A percentile compares a stretch with the other conserved stretches of the same genome.
These are phyloP conservation scores for Penicillium concentricum DNA, from an alignment of 2,329 filamentous ascomycete species.

Conservation along the genomic window DNA sequence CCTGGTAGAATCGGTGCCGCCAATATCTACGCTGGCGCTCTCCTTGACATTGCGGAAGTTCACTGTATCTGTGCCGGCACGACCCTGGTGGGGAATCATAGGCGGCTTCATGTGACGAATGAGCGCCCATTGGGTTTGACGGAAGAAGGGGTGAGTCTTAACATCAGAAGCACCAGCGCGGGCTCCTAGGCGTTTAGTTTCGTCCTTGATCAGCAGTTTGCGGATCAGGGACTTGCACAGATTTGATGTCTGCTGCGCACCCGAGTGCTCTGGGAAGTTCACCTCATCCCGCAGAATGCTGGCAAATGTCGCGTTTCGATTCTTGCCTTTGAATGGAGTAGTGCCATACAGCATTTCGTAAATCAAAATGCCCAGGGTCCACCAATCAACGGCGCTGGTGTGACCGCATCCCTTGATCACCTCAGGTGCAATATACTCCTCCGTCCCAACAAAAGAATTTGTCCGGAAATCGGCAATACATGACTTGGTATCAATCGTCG, in stretches of 20 bases:
- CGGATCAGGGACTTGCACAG: constrained; percentile 95
- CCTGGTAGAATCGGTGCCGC: constrained; percentile 43
- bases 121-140: constrained; percentile 91
- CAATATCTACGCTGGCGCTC: constrained; percentile 81
- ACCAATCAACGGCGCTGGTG: constrained; percentile 98
- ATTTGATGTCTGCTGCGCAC: constrained; percentile 82
- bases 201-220: constrained; percentile 96
- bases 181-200: constrained; percentile 87
- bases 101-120: constrained; percentile 97
- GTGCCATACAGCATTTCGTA: constrained; percentile 99
- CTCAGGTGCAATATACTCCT: constrained; percentile 98
- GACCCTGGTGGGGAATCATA: constrained; percentile 88
- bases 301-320: constrained; percentile 94
- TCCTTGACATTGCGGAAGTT: constrained; percentile 99
- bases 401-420: constrained; percentile 98
- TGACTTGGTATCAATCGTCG: constrained; percentile 97
- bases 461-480: constrained; percentile 98
- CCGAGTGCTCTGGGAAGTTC: constrained; percentile 86
- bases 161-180: constrained; percentile 95
- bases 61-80: constrained; percentile 78
- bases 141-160: constrained; percentile 94
- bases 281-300: constrained; percentile 96
- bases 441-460: constrained; percentile 96
- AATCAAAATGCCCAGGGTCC: constrained; percentile 94
- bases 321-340: constrained; percentile 99